A percentile compares a stretch with the other conserved stretches of the same genome.
phyloP scores from a whole-genome alignment of 176 grass and related monocot species.

The Puya raimondii region DNA sequence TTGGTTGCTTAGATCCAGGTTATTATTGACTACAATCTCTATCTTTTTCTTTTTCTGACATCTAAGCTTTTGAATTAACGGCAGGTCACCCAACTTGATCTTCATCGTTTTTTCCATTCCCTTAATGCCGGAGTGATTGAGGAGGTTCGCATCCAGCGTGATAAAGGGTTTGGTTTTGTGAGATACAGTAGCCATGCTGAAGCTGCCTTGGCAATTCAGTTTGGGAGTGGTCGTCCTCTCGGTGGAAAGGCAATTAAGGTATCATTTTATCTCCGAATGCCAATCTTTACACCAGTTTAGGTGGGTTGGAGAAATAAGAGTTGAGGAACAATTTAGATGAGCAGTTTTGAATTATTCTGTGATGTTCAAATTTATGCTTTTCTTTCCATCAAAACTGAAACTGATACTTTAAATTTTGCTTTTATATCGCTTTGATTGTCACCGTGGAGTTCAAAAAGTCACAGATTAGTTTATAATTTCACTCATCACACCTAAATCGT shows the following conservation, averaged over 20 bases:
- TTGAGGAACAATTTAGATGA: too few species aligned
- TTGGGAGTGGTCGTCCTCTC: conserved; percentile 60
- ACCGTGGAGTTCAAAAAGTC: background rate
- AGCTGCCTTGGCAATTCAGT: conserved; percentile 83
- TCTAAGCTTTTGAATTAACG: conserved; percentile 6
- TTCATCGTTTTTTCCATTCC: conserved; percentile 77
- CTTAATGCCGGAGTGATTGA: conserved; percentile 76
- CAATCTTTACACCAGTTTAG: background rate
- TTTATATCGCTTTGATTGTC: background rate
- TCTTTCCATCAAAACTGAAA: too few species aligned
- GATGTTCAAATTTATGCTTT: too few species aligned
- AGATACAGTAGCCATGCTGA: conserved; percentile 86
- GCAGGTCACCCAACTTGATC: conserved; percentile 50
- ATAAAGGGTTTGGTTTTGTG: conserved; percentile 98
- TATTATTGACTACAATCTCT: background rate
- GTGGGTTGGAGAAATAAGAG: too few species aligned
- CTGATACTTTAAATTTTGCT: background rate
- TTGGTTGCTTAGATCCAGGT: background rate
- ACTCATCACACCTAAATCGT: too few species aligned
- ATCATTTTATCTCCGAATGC: background rate
- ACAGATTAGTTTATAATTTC: too few species aligned
- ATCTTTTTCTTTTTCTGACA: background rate
- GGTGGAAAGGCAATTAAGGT: conserved; percentile 89
- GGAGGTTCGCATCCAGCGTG: conserved; percentile 84
- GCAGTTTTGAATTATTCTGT: too few species aligned